A percentile compares a stretch with the other conserved stretches of the same genome.
phyloP scores from a whole-genome alignment of 805 yeast species.

The Zygoascus biomembranicola region DNA sequence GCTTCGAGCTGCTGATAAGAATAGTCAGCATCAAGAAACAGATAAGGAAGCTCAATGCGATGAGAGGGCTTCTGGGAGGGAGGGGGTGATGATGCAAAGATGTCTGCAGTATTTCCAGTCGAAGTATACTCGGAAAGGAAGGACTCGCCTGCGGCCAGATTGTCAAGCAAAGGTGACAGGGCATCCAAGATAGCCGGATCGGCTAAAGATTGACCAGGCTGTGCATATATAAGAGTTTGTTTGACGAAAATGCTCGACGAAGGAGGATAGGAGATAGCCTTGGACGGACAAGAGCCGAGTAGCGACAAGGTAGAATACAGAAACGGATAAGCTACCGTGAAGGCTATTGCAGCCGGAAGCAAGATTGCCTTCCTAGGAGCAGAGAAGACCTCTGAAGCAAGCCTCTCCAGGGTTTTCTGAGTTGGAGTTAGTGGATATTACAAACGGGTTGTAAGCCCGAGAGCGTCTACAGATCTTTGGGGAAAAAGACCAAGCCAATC shows the following conservation, averaged over 20 bases:
- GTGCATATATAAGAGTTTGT: slow-evolving; percentile 29
- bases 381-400: slow-evolving; percentile 2
- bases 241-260: slow-evolving; percentile 22
- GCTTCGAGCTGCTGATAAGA: not conserved
- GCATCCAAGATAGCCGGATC: not conserved
- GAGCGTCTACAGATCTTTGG: no score
- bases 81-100: not conserved
- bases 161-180: not conserved
- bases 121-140: no score
- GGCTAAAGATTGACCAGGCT: not conserved
- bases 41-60: not conserved
- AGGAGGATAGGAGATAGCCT: slow-evolving; percentile 9
- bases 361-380: slow-evolving; percentile 28
- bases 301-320: slow-evolving; percentile 29
- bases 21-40: not conserved
- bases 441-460: no score
- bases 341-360: slow-evolving; percentile 40
- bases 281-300: slow-evolving; percentile 16
- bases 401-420: not conserved
- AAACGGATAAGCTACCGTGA: slow-evolving; percentile 43
- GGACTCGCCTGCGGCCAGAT: not conserved
- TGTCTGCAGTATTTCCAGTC: not conserved
- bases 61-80: not conserved
- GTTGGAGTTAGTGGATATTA: not conserved
- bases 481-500: no score